Base-by-base conservation (phyloP, 2,329 filamentous ascomycete species). In the Beauveria asiatica region DNA sequence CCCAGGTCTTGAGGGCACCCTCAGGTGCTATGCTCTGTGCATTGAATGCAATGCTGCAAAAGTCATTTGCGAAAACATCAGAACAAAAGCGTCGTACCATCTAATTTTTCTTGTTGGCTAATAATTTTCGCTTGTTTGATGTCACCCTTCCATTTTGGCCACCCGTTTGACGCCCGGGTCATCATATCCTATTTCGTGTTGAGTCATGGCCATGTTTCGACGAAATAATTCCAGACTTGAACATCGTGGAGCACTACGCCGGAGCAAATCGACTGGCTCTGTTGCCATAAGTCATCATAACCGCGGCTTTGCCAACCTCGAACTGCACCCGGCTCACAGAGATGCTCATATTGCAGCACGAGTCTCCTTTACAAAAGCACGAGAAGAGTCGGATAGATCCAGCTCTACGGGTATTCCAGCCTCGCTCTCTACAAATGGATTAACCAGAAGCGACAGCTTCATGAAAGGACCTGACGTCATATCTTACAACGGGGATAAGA, bases 271-370 rank as follows among this genome's bases (percentile, higher is more conserved):
- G 7, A 76, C 75, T n/a, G 76, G 73, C 61, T 81, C 80, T 39
- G 71, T 76, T 13, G 51, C 48, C 9, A 63, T 64, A 33, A 75
- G 75, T 54, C 75, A 76, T 33, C 75, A 76, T 33, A 73, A 78
- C 21, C 71, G 74, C 61, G 62, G 64, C 1, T 70, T 81, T 21
- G 75, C 81, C 54, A 74, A 78, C 55, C 80, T 84, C 49, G 73
- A 78, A 64, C 78, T 79, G 1, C 71, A 70, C 11, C 69, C 73
- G 3, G 80, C 81, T 2, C 78, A 81, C 53, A 76, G 82, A 58
- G 83, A 88, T 69, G 86, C 86, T 8, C 80, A 83, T 44, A 78
- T 81, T 44, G 86, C 86, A 23, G 86, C 86, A 8, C 74, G 76
- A 39, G 74, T 85, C 66, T 87, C 86, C 1, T 89, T 67, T 70